These are phyloP conservation scores for Oxyria digyna DNA, from an alignment of 148 eudicot genomes.

Conservation along the genomic window DNA sequence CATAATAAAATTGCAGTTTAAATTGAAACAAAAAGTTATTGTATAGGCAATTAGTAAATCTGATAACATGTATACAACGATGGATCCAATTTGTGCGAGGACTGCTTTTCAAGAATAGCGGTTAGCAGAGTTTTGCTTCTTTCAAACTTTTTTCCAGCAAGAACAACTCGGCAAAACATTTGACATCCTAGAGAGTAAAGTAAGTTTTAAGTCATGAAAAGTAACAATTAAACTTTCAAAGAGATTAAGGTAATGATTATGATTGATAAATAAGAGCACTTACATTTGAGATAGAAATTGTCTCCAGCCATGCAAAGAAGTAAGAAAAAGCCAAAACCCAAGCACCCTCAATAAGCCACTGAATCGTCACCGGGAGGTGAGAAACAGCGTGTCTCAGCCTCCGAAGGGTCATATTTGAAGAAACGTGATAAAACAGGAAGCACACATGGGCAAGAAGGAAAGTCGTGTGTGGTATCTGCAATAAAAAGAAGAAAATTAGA, in stretches of 20 bases:
- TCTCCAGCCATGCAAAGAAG: conserved; percentile 90
- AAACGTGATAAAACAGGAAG: conserved; percentile 84
- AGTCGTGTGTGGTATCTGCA: conserved; percentile 95
- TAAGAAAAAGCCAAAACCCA: conserved; percentile 88
- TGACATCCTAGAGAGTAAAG: neutral
- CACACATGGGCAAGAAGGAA: conserved; percentile 82
- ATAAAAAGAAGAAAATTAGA: neutral
- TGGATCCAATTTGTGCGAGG: neutral
- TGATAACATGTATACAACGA: neutral
- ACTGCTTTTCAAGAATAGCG: no score
- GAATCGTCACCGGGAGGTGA: conserved; percentile 50
- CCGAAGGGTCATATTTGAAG: conserved; percentile 88
- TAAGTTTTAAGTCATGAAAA: neutral
- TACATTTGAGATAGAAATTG: conserved; percentile 83
- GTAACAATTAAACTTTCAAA: neutral
- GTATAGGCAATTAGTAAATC: no score
- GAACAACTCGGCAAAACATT: neutral
- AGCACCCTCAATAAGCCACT: conserved; percentile 67
- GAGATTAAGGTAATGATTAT: neutral
- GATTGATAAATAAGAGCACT: conserved; percentile 9
- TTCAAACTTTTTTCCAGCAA: neutral
- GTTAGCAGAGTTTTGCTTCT: neutral
- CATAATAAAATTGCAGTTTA: neutral
- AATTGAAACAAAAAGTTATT: neutral
- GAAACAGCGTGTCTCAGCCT: conserved; percentile 62